These are phyloP conservation scores for Nasturtium officinale DNA, from an alignment of 345 rosid species.

Conservation along the genomic window DNA sequence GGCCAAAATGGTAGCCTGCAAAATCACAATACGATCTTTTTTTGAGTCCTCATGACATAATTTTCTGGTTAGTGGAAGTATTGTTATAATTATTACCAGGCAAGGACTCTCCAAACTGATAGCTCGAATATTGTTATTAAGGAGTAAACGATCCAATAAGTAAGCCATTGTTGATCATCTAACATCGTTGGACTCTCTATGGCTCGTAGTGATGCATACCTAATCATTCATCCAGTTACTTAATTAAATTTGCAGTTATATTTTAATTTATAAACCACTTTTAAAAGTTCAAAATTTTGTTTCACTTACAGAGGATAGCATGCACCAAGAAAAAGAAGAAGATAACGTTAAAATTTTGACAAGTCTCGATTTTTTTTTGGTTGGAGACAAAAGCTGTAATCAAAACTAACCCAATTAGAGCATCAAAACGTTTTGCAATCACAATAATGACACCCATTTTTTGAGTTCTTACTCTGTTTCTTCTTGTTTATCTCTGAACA, in stretches of 20 bases:
- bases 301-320: slow-evolving; percentile 79
- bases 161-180: slow-evolving; percentile 96
- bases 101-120: slow-evolving; percentile 61
- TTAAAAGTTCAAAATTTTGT: background rate
- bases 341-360: background rate
- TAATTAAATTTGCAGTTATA: background rate
- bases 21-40: background rate
- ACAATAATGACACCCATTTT: slow-evolving; percentile 63
- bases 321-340: background rate
- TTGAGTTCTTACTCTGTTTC: background rate
- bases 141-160: slow-evolving; percentile 94
- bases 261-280: background rate
- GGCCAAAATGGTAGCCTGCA: slow-evolving; percentile 91
- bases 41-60: background rate
- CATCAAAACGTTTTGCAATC: slow-evolving; percentile 63
- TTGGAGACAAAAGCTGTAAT: background rate
- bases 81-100: slow-evolving; percentile 55
- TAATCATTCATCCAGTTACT: slow-evolving; percentile 32
- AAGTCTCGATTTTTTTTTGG: background rate
- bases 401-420: slow-evolving; percentile 60
- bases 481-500: slow-evolving; percentile 32
- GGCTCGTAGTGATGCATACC: slow-evolving; percentile 88
- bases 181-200: slow-evolving; percentile 81
- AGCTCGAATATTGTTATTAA: slow-evolving; percentile 76
- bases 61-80: background rate